Percentiles rank a stretch among this genome's conserved stretches.
These are phyloP conservation scores for Punica granatum DNA, from an alignment of 345 rosid species.

Conservation along the genomic window DNA sequence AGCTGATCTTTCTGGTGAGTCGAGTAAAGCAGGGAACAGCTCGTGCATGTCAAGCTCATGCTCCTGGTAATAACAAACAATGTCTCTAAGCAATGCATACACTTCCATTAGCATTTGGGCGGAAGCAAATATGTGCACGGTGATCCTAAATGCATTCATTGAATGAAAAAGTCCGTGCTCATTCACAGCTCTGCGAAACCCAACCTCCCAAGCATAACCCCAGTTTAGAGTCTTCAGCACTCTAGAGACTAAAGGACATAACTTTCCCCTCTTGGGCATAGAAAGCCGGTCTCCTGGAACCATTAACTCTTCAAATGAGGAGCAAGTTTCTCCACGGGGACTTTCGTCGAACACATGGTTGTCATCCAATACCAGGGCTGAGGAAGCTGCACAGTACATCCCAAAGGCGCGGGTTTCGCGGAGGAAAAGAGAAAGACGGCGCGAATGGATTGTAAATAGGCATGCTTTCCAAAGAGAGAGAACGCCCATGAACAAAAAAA, in stretches of 20 bases:
- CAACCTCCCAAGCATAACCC: slow-evolving; percentile 21
- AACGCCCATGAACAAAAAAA: slow-evolving; percentile 21
- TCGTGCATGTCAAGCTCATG: slow-evolving; percentile 24
- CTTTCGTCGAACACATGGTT: slow-evolving; percentile 17
- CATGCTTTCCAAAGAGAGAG: slow-evolving; percentile 12
- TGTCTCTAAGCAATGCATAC: slow-evolving; percentile 32
- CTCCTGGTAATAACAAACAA: slow-evolving; percentile 22
- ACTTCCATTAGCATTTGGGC: slow-evolving; percentile 30
- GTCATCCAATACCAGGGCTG: slow-evolving; percentile 29
- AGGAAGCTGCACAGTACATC: slow-evolving; percentile 15
- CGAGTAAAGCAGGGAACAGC: slow-evolving; percentile 26
- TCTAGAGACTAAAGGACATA: slow-evolving; percentile 25
- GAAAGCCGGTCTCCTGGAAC: background rate
- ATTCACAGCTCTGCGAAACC: slow-evolving; percentile 20
- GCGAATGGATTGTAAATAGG: slow-evolving; percentile 10
- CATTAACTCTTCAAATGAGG: slow-evolving; percentile 8
- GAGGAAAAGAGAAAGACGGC: background rate
- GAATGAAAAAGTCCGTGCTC: slow-evolving; percentile 27
- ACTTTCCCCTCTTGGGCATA: background rate
- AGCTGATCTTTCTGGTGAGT: slow-evolving; percentile 20
- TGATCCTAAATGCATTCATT: slow-evolving; percentile 18
- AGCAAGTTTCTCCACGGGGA: slow-evolving; percentile 4
- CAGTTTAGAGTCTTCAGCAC: slow-evolving; percentile 43
- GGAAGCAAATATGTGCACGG: slow-evolving; percentile 27
- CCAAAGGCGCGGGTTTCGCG: slow-evolving; percentile 9